Base-by-base conservation (phyloP, 1,284 basidiomycete species). In the Gomphus bonarii region DNA sequence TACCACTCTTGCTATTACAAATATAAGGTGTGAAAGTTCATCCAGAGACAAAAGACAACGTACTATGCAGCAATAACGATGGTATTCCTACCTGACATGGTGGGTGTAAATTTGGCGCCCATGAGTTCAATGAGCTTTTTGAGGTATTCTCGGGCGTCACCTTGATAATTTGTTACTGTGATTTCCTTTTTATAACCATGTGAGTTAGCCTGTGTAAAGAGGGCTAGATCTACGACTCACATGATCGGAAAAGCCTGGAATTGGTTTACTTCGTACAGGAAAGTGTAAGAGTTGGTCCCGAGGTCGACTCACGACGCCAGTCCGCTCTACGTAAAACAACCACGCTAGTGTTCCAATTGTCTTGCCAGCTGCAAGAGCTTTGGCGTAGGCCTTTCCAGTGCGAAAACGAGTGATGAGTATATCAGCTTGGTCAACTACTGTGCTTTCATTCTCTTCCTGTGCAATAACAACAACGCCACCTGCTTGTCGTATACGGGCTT, bases 141-240 rank as follows among this genome's bases (percentile, higher is more conserved):
- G 53, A 95, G 74, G 66, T 95, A 94, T 54, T 93, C 88, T 5
- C 92, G 77, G 2, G 85, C 78, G 51, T 85, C 81, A 1, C 91
- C 91, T 0, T 88, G 88, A 67, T 94, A 95, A 67, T 93, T 94
- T 0, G 91, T 91, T 1, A 95, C 76, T 0, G 92, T 91, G 59
- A 95, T 84, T 59, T 80, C 73, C 83, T 91, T 60, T 6, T 80
- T 65, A 43, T 76, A 10, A 18, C 33, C 43, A 18, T 50, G 47
- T 25, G 44, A 28, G 14, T 14, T 20, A 33, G 36, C 1, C 43
- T 49, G 28, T 10, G 11, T 20, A 42, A 42, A 25, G n/a, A 7
- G 42, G 10, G 42, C 20, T n/a, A 38, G n/a, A 22, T 35, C 31
- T 8, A 18, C 9, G 16, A 63, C 73, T 50, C 51, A 76, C 75